These are phyloP conservation scores for Talaromyces rugulosus DNA, from an alignment of 2,329 filamentous ascomycete genomes.

Conservation along the genomic window DNA sequence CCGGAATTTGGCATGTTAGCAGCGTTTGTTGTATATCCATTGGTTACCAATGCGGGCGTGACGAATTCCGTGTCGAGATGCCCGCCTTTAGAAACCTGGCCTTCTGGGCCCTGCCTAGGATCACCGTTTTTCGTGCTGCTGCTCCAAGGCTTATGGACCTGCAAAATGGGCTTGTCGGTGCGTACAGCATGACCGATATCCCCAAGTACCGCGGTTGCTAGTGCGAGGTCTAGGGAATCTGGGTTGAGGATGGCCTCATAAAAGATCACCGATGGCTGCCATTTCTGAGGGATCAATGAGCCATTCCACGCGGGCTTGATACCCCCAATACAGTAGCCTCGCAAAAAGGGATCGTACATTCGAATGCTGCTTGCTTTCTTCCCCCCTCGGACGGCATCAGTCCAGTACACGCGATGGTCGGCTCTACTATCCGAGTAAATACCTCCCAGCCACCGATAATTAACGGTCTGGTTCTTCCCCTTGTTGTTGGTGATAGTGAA, in stretches of 20 bases:
- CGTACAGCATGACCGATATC: constrained; percentile 8
- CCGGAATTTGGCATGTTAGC: background rate
- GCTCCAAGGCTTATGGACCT: constrained; percentile 16
- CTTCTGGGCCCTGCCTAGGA: constrained; percentile 39
- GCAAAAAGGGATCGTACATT: constrained; percentile 27
- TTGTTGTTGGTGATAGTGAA: constrained; percentile 15
- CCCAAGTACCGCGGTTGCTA: constrained; percentile 7
- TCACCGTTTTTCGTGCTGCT: constrained; percentile 43
- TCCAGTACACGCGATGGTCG: constrained; percentile 10
- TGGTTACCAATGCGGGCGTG: background rate
- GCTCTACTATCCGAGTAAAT: constrained; percentile 22
- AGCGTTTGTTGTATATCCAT: background rate
- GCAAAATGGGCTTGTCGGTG: background rate
- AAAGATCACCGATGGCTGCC: constrained; percentile 28
- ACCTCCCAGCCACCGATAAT: constrained; percentile 37
- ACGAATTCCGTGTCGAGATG: background rate
- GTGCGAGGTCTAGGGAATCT: background rate
- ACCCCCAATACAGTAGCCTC: constrained; percentile 25
- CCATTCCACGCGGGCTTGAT: constrained; percentile 14
- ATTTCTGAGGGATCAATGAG: constrained; percentile 22
- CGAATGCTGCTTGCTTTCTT: background rate
- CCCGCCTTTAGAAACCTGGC: constrained; percentile 38
- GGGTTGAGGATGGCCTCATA: constrained; percentile 33
- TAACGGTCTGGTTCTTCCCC: constrained; percentile 16
- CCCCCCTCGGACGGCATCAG: constrained; percentile 7